Base-by-base conservation (phyloP, 139 green algal species). In the Coelastrella sp. region DNA sequence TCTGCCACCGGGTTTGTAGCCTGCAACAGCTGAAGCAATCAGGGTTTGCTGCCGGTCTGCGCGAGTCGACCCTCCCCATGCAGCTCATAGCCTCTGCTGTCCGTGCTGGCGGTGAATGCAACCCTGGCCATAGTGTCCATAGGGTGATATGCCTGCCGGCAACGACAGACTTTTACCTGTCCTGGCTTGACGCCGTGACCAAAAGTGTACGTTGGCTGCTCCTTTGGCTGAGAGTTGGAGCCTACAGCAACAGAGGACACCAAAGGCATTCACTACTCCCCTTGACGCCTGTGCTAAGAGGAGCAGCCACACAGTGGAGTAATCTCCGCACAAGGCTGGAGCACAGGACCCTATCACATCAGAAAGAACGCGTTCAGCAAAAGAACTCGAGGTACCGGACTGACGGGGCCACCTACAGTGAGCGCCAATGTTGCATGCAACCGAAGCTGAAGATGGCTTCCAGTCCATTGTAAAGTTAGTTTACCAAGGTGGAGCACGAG, bases 141-240 rank as follows among this genome's bases (percentile, higher is more conserved):
- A 1, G 32, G 1, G 1, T 47, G 32, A 47, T 47, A 47, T 2
- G 0, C 32, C 32, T 47, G 32, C 32, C 74, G 17, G 22, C 74
- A 59, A 16, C 74, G 19, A 23, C 74, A 59, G 5, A 59, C 5
- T 0, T 23, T 61, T 2, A 83, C 77, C 77, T 83, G 32, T 6
- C 22, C 22, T 60, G 74, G 23, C 0, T n/a, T 61, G 54, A n/a
- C 65, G 5, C 81, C 81, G 77, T 87, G 81, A 5, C 81, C 81
- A 7, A 87, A 87, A 4, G 81, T 87, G 64, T 87, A 87, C 16
- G 64, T 64, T 8, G 77, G 47, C 11, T 22, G 47, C 54, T 13
- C 11, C 54, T 83, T 83, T 4, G 47, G 47, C 54, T 22, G 23
- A 22, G 81, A 68, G 10, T 87, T 87, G 17, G 60, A 77, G 23